Conservation (phyloP, 345 rosid species). For the Dipteronia dyeriana region DNA sequence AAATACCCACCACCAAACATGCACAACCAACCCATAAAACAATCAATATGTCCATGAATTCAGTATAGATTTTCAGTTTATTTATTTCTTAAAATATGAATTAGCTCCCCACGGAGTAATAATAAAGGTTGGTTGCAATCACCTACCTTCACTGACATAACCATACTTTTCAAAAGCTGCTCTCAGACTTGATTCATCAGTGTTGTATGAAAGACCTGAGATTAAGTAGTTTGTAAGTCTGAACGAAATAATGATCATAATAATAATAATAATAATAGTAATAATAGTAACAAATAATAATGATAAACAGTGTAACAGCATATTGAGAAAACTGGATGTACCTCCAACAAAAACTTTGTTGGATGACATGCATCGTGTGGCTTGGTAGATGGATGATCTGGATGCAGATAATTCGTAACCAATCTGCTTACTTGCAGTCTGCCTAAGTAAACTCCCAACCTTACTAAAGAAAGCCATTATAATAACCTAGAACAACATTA, state of each 20-base stretch:
- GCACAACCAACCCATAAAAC: neutral
- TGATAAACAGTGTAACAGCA: neutral
- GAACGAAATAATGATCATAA: neutral
- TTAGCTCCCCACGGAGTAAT: neutral
- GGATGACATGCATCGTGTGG: slow-evolving; percentile 72
- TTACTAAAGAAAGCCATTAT: slow-evolving; percentile 84
- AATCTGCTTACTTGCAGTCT: slow-evolving; percentile 56
- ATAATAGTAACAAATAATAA: no score
- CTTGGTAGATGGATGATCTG: slow-evolving; percentile 71
- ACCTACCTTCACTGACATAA: slow-evolving; percentile 70
- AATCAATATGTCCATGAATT: neutral
- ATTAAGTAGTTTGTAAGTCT: neutral
- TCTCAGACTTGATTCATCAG: slow-evolving; percentile 62
- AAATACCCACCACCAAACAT: neutral
- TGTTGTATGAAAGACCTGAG: slow-evolving; percentile 71
- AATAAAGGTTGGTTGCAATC: slow-evolving; percentile 10
- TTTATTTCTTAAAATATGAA: neutral
- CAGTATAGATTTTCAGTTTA: neutral
- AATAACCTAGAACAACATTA: slow-evolving; percentile 28
- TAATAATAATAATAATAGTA: no score
- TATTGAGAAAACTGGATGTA: slow-evolving; percentile 18
- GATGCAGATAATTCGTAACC: slow-evolving; percentile 44
- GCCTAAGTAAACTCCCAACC: slow-evolving; percentile 69
- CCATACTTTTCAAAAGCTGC: slow-evolving; percentile 85
- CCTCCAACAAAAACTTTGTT: slow-evolving; percentile 90